Evolutionary conservation across 2,329 filamentous ascomycete genomes (phyloP).

Genomic region (Colletotrichum shisoi): DNA sequence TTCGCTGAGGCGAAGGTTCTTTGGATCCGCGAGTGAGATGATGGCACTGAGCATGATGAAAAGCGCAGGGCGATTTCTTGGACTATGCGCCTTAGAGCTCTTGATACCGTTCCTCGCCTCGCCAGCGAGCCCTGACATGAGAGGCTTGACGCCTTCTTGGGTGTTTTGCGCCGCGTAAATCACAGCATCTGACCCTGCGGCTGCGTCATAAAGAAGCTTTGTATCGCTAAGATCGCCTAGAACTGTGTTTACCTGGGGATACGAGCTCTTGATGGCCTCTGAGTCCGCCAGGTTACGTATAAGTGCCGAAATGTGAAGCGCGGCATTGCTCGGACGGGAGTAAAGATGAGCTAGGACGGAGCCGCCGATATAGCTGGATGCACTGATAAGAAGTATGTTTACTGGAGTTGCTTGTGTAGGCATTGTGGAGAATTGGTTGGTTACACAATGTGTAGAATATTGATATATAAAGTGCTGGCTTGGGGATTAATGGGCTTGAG

Average conservation of each 20-base stretch:
- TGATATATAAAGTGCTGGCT: no score
- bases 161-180: slow-evolving; percentile 21
- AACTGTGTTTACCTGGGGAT: background rate
- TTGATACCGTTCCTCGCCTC: background rate
- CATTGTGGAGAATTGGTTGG: background rate
- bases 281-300: background rate
- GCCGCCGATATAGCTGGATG: slow-evolving; percentile 18
- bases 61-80: background rate
- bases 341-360: slow-evolving; percentile 4
- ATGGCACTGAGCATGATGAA: slow-evolving; percentile 28
- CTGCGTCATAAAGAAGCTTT: background rate
- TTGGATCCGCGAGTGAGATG: slow-evolving; percentile 22
- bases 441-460: no score
- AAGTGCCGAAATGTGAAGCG: slow-evolving; percentile 5
- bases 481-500: no score
- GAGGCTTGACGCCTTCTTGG: slow-evolving; percentile 10
- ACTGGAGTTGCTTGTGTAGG: slow-evolving; percentile 11
- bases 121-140: background rate
- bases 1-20: slow-evolving; percentile 22
- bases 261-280: background rate
- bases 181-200: background rate
- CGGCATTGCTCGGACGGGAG: background rate
- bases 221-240: slow-evolving; percentile 8
- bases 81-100: no score
- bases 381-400: background rate